A percentile compares a stretch with the other conserved stretches of the same genome.
These are phyloP conservation scores for Balansia obtecta DNA, from an alignment of 2,329 filamentous ascomycete genomes.

Conservation along the genomic window DNA sequence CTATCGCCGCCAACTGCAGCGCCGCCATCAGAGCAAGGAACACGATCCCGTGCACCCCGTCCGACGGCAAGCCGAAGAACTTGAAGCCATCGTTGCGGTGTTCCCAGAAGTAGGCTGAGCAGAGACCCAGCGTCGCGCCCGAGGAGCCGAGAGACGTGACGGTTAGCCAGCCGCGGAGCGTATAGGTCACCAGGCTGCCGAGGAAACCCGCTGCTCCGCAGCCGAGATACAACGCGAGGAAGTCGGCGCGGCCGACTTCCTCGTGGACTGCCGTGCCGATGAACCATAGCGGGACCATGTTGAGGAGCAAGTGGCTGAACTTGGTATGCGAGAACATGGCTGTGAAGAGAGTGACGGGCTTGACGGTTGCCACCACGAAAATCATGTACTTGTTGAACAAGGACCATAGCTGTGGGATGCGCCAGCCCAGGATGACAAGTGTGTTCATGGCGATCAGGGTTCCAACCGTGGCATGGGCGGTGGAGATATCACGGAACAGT, in stretches of 20 bases:
- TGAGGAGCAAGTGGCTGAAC: conserved; percentile 46
- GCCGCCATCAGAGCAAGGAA: conserved; percentile 39
- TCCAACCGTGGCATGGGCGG: conserved; percentile 51
- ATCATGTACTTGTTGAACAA: conserved; percentile 58
- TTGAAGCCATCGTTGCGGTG: conserved; percentile 44
- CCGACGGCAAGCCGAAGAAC: conserved; percentile 44
- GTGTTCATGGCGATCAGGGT: conserved; percentile 49
- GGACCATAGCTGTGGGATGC: conserved; percentile 50
- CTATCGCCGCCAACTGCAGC: conserved; percentile 35
- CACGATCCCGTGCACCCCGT: conserved; percentile 41
- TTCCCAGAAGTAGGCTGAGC: conserved; percentile 49
- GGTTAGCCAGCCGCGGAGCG: conserved; percentile 31
- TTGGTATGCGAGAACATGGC: conserved; percentile 58
- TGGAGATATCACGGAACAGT: conserved; percentile 47
- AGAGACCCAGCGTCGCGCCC: conserved; percentile 48
- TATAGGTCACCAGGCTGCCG: conserved; percentile 39
- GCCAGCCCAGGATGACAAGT: conserved; percentile 46
- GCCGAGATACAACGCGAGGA: conserved; percentile 53
- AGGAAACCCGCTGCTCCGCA: conserved; percentile 47
- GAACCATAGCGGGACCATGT: conserved; percentile 54
- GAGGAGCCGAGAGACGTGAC: conserved; percentile 53
- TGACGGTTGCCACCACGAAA: conserved; percentile 50
- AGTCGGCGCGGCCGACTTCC: conserved; percentile 55
- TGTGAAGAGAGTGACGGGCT: conserved; percentile 47
- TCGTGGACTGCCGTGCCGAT: conserved; percentile 57